A percentile compares a stretch with the other conserved stretches of the same genome.
Conservation (phyloP, 1,284 basidiomycete genomes). For the Apiotrichum gracile region DNA sequence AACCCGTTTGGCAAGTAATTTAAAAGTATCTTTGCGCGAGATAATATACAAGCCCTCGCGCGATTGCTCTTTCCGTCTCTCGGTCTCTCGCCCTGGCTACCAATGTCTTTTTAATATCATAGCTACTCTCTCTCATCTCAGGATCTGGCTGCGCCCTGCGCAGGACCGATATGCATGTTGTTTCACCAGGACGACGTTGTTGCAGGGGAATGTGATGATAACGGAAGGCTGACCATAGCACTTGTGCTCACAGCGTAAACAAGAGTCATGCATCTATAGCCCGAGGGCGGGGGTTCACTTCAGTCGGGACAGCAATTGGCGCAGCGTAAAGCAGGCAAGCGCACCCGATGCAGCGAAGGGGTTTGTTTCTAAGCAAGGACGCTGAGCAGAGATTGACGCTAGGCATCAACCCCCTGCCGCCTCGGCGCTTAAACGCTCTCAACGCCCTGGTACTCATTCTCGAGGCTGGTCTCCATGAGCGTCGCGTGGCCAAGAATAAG, state of each 20-base stretch:
- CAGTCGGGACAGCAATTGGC: neutral
- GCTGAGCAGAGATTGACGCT: no score
- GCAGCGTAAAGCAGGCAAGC: neutral
- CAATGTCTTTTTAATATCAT: neutral
- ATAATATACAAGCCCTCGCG: no score
- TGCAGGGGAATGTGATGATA: no score
- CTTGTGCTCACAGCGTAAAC: no score
- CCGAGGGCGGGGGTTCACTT: neutral
- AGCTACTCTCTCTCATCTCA: neutral
- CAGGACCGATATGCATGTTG: neutral
- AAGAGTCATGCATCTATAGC: neutral
- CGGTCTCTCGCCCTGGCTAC: no score
- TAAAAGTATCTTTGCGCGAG: no score
- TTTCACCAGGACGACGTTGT: neutral
- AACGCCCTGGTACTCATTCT: conserved; percentile 16
- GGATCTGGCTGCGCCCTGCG: neutral
- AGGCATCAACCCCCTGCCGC: neutral
- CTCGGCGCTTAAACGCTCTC: conserved; percentile 1
- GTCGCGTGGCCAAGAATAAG: conserved; percentile 50
- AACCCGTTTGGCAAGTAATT: neutral
- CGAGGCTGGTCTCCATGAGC: conserved; percentile 51
- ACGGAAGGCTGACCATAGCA: no score
- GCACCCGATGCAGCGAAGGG: no score
- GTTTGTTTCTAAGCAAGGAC: no score
- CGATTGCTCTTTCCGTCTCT: neutral